A percentile compares a stretch with the other conserved stretches of the same genome.
Evolutionary conservation across 225 moss, liverwort and hornwort species (phyloP).

Genomic region (Asterella californica): DNA sequence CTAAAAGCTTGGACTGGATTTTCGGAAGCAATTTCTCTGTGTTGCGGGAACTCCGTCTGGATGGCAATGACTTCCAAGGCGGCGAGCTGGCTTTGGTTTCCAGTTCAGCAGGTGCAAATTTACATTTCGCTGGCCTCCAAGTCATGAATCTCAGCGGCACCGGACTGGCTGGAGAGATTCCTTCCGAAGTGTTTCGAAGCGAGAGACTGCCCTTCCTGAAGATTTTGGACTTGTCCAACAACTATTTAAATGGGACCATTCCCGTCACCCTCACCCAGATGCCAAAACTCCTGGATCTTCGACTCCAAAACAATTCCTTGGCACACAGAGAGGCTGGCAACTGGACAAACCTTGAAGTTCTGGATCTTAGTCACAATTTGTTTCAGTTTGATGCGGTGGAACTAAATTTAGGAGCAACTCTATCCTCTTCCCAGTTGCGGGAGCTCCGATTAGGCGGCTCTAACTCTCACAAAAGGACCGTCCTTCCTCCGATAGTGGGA

Average conservation of each 20-base stretch:
- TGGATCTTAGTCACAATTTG: not conserved
- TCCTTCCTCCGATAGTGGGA: not conserved
- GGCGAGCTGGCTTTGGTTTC: not conserved
- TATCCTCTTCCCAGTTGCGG: not conserved
- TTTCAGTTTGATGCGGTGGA: not conserved
- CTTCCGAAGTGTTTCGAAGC: not conserved
- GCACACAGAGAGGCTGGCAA: too few relatives aligned
- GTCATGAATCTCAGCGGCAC: not conserved
- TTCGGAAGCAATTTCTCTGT: not conserved
- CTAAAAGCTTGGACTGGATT: not conserved
- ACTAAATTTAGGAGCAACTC: not conserved
- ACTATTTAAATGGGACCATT: not conserved
- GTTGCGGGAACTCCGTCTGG: slow-evolving; percentile 16
- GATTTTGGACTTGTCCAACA: slow-evolving; percentile 12
- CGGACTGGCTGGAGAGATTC: not conserved
- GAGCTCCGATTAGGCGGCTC: not conserved
- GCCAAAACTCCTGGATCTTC: slow-evolving; percentile 10
- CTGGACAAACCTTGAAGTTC: not conserved
- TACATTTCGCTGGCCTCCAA: not conserved
- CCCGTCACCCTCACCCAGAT: not conserved
- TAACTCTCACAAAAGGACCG: not conserved
- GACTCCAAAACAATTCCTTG: not conserved
- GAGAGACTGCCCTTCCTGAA: not conserved
- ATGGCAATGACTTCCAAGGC: slow-evolving; percentile 2
- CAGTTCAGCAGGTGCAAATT: not conserved